phyloP scores from a whole-genome alignment of 805 yeast genomes.

The Alloascoidea africana region DNA sequence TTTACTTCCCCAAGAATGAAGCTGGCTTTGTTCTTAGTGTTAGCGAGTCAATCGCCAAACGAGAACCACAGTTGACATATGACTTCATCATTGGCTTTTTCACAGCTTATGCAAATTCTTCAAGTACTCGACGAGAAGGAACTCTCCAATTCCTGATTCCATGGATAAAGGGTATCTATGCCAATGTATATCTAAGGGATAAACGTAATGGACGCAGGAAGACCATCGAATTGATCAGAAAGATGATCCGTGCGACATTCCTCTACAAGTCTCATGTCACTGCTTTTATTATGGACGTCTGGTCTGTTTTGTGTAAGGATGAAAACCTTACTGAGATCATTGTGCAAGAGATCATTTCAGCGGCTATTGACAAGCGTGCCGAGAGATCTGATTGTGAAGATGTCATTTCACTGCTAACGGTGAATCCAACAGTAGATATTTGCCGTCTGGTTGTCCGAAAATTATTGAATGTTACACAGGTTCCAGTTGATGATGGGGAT shows the following conservation, averaged over 20 bases:
- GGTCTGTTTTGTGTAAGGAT: constrained; percentile 54
- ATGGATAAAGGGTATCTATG: constrained; percentile 58
- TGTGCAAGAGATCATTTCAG: constrained; percentile 60
- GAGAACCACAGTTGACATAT: constrained; percentile 44
- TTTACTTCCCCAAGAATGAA: constrained; percentile 55
- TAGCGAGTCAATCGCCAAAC: constrained; percentile 36
- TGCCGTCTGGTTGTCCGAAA: constrained; percentile 49
- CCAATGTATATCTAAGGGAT: constrained; percentile 34
- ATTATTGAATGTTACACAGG: constrained; percentile 36
- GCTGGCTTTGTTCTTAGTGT: constrained; percentile 43
- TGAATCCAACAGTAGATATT: constrained; percentile 57
- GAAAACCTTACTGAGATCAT: constrained; percentile 39
- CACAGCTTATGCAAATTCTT: constrained; percentile 22
- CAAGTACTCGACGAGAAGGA: constrained; percentile 21
- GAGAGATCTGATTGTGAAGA: constrained; percentile 36
- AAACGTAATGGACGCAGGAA: constrained; percentile 45
- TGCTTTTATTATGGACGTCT: constrained; percentile 43
- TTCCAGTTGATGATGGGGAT: constrained; percentile 19
- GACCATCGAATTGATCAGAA: constrained; percentile 44
- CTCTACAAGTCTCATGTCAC: constrained; percentile 25
- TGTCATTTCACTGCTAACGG: constrained; percentile 43
- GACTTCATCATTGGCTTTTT: constrained; percentile 37
- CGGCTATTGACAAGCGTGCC: constrained; percentile 61
- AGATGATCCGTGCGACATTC: constrained; percentile 35
- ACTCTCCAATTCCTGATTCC: constrained; percentile 35